These are phyloP conservation scores for Pythium rhizo-oryzae DNA, from an alignment of 352 stramenopile genomes.

Conservation along the genomic window DNA sequence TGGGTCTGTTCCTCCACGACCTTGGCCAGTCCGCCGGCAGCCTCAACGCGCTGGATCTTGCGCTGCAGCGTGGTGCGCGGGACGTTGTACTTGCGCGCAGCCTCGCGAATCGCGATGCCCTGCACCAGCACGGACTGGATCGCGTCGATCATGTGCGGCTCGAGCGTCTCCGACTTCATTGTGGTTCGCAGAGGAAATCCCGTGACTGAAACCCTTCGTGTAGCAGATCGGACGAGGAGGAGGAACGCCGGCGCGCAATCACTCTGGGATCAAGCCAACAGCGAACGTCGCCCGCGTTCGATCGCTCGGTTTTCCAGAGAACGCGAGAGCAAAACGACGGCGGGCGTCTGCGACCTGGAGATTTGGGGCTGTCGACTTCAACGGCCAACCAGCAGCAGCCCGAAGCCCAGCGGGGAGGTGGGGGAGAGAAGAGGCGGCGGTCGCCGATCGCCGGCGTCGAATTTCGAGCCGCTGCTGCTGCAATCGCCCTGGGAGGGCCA, in stretches of 20 bases:
- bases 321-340: conserved; percentile 26
- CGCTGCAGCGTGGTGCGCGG: conserved; percentile 79
- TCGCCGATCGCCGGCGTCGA: conserved; percentile 25
- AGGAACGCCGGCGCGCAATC: not conserved
- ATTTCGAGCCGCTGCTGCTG: conserved; percentile 12
- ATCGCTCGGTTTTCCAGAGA: too few species aligned
- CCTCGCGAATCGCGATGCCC: conserved; percentile 73
- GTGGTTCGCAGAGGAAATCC: conserved; percentile 16
- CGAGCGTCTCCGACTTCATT: conserved; percentile 35
- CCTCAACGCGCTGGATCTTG: conserved; percentile 41
- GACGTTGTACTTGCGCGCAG: conserved; percentile 68
- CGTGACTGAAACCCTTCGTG: conserved; percentile 3
- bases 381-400: conserved; percentile 13
- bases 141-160: conserved; percentile 57
- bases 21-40: conserved; percentile 6
- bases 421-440: conserved; percentile 17
- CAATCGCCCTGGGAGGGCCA: not conserved
- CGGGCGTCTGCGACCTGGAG: conserved; percentile 4
- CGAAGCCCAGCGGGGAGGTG: too few species aligned
- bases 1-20: conserved; percentile 23
- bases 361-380: conserved; percentile 21
- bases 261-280: not conserved
- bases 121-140: conserved; percentile 58
- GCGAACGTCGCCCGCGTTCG: not conserved
- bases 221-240: not conserved